Conservation (phyloP, 2,329 filamentous ascomycete species). For the Coniochaeta ligniaria region DNA sequence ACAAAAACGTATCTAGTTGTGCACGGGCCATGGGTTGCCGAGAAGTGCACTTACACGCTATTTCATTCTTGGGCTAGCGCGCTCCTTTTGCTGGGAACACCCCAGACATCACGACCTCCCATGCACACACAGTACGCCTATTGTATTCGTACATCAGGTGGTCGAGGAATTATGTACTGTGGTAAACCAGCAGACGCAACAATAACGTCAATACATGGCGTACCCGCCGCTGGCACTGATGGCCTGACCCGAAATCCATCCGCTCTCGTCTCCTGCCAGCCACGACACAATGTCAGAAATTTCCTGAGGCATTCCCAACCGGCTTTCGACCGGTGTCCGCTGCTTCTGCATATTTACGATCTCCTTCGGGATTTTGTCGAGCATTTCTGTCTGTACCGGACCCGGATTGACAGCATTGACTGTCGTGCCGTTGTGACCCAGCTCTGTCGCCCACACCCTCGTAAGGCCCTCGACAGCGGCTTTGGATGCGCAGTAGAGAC, state of each 20-base stretch:
- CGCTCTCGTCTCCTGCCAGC: slow-evolving; percentile 39
- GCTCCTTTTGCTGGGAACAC: no score
- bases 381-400: slow-evolving; percentile 50
- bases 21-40: not conserved
- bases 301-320: slow-evolving; percentile 45
- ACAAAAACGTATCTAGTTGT: not conserved
- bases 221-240: slow-evolving; percentile 45
- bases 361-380: slow-evolving; percentile 41
- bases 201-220: slow-evolving; percentile 13
- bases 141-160: no score
- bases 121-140: no score
- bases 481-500: slow-evolving; percentile 50
- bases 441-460: slow-evolving; percentile 49
- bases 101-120: no score
- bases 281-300: slow-evolving; percentile 49
- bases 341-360: slow-evolving; percentile 41
- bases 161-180: no score
- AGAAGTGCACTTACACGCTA: not conserved
- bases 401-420: slow-evolving; percentile 56
- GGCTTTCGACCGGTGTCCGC: slow-evolving; percentile 41
- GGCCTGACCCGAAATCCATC: slow-evolving; percentile 47
- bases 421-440: slow-evolving; percentile 48
- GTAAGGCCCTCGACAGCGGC: slow-evolving; percentile 55
- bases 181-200: no score
- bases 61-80: no score